These are phyloP conservation scores for Capronia americana DNA, from an alignment of 2,329 filamentous ascomycete species.

Conservation along the genomic window DNA sequence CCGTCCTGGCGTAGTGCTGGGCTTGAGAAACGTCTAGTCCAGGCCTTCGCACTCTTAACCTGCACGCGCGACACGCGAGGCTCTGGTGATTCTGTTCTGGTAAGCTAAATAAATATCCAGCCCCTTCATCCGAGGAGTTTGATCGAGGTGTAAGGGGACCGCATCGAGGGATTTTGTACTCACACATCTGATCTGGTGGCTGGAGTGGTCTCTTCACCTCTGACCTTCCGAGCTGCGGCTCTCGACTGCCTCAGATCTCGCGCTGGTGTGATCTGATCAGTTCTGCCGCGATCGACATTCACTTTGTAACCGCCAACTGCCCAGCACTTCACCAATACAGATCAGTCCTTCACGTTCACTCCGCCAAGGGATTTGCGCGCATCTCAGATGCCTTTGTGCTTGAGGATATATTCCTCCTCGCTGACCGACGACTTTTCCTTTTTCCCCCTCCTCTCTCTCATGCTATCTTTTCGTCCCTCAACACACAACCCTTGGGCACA, in stretches of 20 bases:
- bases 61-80: neutral
- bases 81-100: neutral
- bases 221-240: neutral
- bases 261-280: neutral
- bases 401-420: neutral
- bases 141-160: neutral
- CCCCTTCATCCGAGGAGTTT: neutral
- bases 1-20: neutral
- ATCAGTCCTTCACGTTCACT: neutral
- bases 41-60: neutral
- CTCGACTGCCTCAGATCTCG: neutral
- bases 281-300: neutral
- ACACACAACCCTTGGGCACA: no score
- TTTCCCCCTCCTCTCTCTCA: neutral
- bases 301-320: neutral
- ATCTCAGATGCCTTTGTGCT: neutral
- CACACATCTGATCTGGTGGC: neutral
- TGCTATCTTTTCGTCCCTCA: neutral
- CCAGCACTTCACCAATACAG: neutral
- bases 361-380: neutral
- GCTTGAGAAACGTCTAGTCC: neutral
- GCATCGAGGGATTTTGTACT: neutral
- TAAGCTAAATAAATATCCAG: no score
- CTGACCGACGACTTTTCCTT: neutral
- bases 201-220: neutral